Evolutionary conservation across 2,329 filamentous ascomycete species (phyloP).

Genomic region (Aspergillus sp.): DNA sequence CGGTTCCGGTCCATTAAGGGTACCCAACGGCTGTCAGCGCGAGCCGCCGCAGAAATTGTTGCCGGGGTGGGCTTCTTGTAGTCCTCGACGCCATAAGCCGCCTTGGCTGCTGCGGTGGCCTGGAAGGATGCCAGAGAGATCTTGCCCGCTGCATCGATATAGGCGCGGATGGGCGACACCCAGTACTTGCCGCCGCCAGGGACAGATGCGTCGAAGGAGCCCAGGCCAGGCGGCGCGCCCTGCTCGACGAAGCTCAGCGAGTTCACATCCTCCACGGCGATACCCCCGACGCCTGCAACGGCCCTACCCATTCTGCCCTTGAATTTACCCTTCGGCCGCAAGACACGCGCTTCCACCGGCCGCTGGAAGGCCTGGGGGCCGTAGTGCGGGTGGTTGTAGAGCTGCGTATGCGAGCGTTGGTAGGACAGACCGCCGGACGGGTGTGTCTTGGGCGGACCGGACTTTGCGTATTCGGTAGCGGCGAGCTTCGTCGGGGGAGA

Average conservation of each 20-base stretch:
- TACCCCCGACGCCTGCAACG: slow-evolving; percentile 33
- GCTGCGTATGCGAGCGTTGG: slow-evolving; percentile 44
- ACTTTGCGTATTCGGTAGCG: slow-evolving; percentile 35
- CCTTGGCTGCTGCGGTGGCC: slow-evolving; percentile 23
- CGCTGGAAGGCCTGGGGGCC: slow-evolving; percentile 47
- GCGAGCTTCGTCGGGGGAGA: slow-evolving; percentile 26
- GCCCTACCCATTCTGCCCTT: slow-evolving; percentile 24
- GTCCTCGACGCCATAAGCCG: slow-evolving; percentile 29
- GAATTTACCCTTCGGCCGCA: slow-evolving; percentile 38
- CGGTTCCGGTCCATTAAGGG: slow-evolving; percentile 22
- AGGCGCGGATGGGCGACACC: slow-evolving; percentile 40
- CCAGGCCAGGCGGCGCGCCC: slow-evolving; percentile 33
- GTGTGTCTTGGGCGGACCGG: slow-evolving; percentile 52
- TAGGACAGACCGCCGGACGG: slow-evolving; percentile 57
- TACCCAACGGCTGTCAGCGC: slow-evolving; percentile 16
- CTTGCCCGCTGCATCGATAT: slow-evolving; percentile 36
- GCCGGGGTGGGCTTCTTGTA: slow-evolving; percentile 19
- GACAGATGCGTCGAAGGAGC: slow-evolving; percentile 34
- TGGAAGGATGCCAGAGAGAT: slow-evolving; percentile 31
- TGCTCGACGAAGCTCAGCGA: slow-evolving; percentile 24
- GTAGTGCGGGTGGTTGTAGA: slow-evolving; percentile 51
- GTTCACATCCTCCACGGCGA: slow-evolving; percentile 31
- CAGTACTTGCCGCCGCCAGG: slow-evolving; percentile 45
- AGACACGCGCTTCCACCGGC: slow-evolving; percentile 50
- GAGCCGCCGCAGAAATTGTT: slow-evolving; percentile 20